Conservation (phyloP, 1,284 basidiomycete genomes). For the Cronartium quercuum region DNA sequence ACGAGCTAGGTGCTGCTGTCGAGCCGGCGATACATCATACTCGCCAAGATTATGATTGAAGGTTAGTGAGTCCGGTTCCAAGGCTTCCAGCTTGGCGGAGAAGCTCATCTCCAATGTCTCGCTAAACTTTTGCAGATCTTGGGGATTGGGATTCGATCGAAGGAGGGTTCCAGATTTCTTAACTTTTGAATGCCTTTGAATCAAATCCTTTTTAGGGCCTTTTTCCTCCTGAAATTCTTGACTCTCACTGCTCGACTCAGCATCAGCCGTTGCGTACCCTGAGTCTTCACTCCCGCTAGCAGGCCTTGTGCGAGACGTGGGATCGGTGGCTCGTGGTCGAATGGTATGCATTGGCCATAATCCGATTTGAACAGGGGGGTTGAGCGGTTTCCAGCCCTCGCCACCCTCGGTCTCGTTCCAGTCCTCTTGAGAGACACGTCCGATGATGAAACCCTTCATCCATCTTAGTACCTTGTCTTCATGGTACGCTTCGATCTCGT, state of each 20-base stretch:
- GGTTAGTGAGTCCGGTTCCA: slow-evolving; percentile 41
- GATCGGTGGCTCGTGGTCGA: neutral
- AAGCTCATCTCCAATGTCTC: neutral
- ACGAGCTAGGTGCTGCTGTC: slow-evolving; percentile 4
- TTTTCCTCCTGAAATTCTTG: slow-evolving; percentile 7
- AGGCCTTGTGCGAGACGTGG: neutral
- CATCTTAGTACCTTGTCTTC: slow-evolving; percentile 59
- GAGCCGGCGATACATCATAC: slow-evolving; percentile 40
- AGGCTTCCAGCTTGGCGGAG: slow-evolving; percentile 31
- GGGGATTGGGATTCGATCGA: neutral
- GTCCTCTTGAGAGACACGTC: slow-evolving; percentile 58
- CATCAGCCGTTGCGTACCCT: neutral
- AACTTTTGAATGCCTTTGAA: neutral
- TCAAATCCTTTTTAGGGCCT: neutral
- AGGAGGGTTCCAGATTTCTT: neutral
- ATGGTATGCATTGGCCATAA: slow-evolving; percentile 44
- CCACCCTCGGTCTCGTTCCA: slow-evolving; percentile 50
- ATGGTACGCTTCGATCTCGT: slow-evolving; percentile 93
- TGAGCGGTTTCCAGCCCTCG: slow-evolving; percentile 67
- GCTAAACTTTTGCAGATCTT: neutral
- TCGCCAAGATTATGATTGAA: slow-evolving; percentile 32
- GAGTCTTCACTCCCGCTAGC: neutral
- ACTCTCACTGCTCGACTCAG: neutral
- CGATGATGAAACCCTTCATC: slow-evolving; percentile 69
- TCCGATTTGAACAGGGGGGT: slow-evolving; percentile 85